Base-by-base conservation (phyloP, 2,329 filamentous ascomycete genomes). In the Scedosporium apiospermum region DNA sequence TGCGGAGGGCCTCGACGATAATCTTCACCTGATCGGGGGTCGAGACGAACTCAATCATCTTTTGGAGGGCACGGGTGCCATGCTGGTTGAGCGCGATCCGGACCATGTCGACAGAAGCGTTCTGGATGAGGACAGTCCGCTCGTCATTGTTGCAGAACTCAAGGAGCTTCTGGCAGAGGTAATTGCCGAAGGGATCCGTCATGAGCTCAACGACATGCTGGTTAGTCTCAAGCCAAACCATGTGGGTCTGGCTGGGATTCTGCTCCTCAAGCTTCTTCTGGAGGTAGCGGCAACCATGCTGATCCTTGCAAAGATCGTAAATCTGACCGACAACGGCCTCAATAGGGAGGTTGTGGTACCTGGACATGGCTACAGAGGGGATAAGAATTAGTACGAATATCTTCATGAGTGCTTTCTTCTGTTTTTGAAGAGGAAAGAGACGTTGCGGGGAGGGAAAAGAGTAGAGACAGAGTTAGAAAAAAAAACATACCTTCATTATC, bases 171-270 rank as follows among this genome's bases (percentile, higher is more conserved):
- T 99, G 95, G 81, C 93, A 98, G 68, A 99, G 87, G 76, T 99
- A 99, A 80, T 99, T 99, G 74, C 95, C 95, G 75, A 99, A 99
- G 9, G 95, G 93, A 76, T 99, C 93, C 65, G 92, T 97, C 95
- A 99, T 99, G 67, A 99, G 82, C 79, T 99, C 95, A 66, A 96
- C 88, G 68, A 99, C 93, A 74, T 98, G 92, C 71, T 89, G 84
- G 72, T 93, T 91, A 61, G 93, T 96, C 80, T 99, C 95, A 34
- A 88, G 81, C 81, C 96, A 99, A 74, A 99, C 98, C 80, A 93
- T 87, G 74, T 96, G 89, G 60, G 97, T 84, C 70, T 96, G 86
- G 30, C 93, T 88, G 4, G 88, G 83, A 68, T 88, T 87, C 68
- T 89, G 89, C 71, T 96, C 93, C 77, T 99, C 95, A 4, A 99